phyloP scores from a whole-genome alignment of 1,284 basidiomycete species.

The Neolentinus lepideus region DNA sequence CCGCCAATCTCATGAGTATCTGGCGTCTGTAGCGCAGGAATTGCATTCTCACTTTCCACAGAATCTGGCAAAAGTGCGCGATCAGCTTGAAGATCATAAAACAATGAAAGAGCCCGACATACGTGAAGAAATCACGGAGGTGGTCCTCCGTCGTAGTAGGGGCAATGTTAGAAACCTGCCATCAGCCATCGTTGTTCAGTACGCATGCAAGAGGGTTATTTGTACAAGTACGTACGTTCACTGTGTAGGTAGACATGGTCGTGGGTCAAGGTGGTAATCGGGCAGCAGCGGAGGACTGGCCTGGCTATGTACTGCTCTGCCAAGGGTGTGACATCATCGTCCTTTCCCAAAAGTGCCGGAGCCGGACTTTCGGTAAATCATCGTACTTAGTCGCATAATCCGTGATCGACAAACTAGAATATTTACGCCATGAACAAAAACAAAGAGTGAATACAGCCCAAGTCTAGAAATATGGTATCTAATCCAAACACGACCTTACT shows the following conservation, averaged over 20 bases:
- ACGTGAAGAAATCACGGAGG: conserved; percentile 76
- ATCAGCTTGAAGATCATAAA: conserved; percentile 10
- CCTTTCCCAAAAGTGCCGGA: neutral
- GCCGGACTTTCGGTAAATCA: neutral
- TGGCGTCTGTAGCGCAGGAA: conserved; percentile 3
- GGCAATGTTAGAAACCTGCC: conserved; percentile 59
- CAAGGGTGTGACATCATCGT: conserved; percentile 15
- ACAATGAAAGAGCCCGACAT: conserved; percentile 19
- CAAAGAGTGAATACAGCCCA: too few relatives aligned
- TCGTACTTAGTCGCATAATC: too few relatives aligned
- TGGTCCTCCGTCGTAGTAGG: conserved; percentile 51
- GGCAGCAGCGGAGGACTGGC: neutral
- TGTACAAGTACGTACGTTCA: conserved; percentile 14
- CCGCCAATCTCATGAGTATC: neutral
- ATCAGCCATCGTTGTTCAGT: neutral
- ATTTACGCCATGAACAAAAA: too few relatives aligned
- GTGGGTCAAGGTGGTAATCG: conserved; percentile 1
- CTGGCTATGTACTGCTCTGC: neutral
- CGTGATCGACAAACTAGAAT: too few relatives aligned
- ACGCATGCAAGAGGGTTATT: neutral
- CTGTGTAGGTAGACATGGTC: conserved; percentile 13
- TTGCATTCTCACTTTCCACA: conserved; percentile 68
- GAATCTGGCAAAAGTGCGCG: conserved; percentile 38
- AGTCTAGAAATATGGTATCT: too few relatives aligned
- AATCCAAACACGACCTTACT: too few relatives aligned